phyloP scores from a whole-genome alignment of 768 basidiomycete species.

The Cyclocybe cylindracea region DNA sequence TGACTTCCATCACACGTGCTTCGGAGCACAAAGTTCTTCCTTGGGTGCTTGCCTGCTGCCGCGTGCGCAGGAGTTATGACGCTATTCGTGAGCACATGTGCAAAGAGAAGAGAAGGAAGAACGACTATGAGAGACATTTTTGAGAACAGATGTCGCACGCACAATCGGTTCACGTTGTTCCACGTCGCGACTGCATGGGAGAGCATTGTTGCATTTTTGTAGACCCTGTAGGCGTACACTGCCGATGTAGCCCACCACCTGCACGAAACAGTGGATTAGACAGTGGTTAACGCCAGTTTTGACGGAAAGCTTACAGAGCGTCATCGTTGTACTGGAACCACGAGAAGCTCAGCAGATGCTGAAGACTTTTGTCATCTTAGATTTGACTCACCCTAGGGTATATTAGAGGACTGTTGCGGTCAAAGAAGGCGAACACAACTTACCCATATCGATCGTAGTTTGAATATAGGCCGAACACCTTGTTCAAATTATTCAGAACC shows the following conservation, averaged over 20 bases:
- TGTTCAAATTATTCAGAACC: constrained; percentile 42
- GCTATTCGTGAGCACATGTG: constrained; percentile 20
- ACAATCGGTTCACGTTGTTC: constrained; percentile 50
- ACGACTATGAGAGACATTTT: neutral
- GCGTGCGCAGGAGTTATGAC: constrained; percentile 44
- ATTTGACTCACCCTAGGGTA: constrained; percentile 16
- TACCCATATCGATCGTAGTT: constrained; percentile 47
- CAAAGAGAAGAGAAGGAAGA: neutral
- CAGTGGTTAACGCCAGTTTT: neutral
- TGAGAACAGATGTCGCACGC: constrained; percentile 13
- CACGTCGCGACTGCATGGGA: constrained; percentile 48
- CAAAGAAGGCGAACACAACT: constrained; percentile 9
- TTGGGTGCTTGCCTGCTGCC: constrained; percentile 33
- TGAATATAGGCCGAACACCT: constrained; percentile 35
- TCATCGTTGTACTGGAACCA: constrained; percentile 45
- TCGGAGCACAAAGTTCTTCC: constrained; percentile 41
- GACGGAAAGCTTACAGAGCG: constrained; percentile 34
- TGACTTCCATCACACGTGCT: constrained; percentile 45
- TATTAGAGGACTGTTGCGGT: neutral
- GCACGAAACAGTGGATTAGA: neutral
- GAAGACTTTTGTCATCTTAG: neutral
- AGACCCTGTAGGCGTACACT: constrained; percentile 48
- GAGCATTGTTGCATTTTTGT: constrained; percentile 41
- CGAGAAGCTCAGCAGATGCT: neutral
- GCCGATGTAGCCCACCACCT: constrained; percentile 60